phyloP scores from a whole-genome alignment of 2,329 filamentous ascomycete genomes.

The Monosporascus sp. region DNA sequence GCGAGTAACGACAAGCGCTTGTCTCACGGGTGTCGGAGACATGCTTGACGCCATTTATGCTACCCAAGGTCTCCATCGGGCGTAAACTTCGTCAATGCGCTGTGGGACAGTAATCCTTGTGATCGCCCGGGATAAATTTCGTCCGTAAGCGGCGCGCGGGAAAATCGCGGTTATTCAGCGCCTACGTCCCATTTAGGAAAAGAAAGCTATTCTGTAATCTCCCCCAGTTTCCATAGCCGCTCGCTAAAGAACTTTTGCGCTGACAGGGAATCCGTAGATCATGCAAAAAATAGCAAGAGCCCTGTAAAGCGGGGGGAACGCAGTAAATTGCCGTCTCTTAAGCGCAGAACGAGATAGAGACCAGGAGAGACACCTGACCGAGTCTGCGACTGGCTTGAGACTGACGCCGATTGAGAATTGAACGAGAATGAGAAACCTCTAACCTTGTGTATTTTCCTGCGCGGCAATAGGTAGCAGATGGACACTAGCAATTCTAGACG shows the following conservation, averaged over 20 bases:
- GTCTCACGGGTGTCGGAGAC: background rate
- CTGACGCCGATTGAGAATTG: background rate
- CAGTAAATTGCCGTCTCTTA: background rate
- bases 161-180: background rate
- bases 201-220: background rate
- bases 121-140: background rate
- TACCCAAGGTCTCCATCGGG: background rate
- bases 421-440: background rate
- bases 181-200: background rate
- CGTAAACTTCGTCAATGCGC: background rate
- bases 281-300: background rate
- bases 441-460: background rate
- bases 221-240: background rate
- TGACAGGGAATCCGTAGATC: background rate
- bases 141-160: background rate
- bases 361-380: slow-evolving; percentile 1
- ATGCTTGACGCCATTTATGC: background rate
- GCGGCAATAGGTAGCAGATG: background rate
- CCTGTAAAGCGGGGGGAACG: background rate
- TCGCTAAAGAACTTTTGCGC: background rate
- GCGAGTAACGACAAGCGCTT: background rate
- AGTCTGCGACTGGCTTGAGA: slow-evolving; percentile 11
- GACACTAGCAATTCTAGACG: background rate
- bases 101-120: too few relatives aligned
- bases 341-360: background rate